phyloP scores from a whole-genome alignment of 805 yeast genomes.

The Candida coleopterorum region DNA sequence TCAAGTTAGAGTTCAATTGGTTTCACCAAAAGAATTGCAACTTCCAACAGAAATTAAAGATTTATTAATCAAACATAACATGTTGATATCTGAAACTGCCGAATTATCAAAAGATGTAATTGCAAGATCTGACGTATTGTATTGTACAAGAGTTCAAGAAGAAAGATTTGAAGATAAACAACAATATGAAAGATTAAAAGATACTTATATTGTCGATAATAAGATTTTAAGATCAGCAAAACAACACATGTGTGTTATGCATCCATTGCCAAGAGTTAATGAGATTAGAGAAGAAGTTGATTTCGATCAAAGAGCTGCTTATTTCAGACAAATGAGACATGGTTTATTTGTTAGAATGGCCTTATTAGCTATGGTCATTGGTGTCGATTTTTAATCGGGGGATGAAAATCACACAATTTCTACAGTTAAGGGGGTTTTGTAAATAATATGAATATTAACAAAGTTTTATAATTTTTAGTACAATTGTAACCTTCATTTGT shows the following conservation, averaged over 20 bases:
- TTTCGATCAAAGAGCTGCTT: constrained; percentile 98
- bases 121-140: constrained; percentile 87
- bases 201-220: constrained; percentile 89
- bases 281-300: constrained; percentile 98
- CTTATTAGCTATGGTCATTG: constrained; percentile 93
- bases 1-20: constrained; percentile 88
- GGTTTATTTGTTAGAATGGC: constrained; percentile 99
- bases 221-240: constrained; percentile 86
- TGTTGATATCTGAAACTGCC: constrained; percentile 70
- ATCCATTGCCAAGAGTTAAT: constrained; percentile 95
- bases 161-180: constrained; percentile 80
- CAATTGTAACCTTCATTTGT: no score
- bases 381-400: constrained; percentile 65
- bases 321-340: constrained; percentile 99
- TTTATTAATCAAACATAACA: constrained; percentile 59
- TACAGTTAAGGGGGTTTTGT: not conserved
- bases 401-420: not conserved
- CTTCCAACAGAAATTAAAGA: constrained; percentile 72
- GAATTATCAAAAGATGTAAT: constrained; percentile 79
- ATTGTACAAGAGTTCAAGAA: constrained; percentile 97
- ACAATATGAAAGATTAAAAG: constrained; percentile 85
- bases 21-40: constrained; percentile 82
- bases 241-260: constrained; percentile 98
- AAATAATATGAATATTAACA: no score
- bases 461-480: no score